Conservation (phyloP, 2,329 filamentous ascomycete genomes). For the Xylariaceae sp. region DNA sequence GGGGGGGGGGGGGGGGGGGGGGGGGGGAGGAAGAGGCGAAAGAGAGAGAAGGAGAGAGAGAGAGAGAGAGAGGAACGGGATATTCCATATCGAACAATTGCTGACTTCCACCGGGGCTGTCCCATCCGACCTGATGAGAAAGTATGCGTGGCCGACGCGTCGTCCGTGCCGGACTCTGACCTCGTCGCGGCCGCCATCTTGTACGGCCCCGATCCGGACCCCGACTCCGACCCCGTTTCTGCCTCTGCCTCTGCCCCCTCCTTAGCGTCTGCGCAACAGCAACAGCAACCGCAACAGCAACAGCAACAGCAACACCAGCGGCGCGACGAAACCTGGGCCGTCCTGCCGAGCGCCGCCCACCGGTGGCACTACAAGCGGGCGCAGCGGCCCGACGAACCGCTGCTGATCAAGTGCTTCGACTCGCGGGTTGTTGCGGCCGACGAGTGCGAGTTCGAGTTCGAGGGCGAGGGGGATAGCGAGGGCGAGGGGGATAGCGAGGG, state of each 20-base stretch:
- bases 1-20: no score
- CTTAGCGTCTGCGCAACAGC: no score
- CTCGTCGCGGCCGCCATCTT: constrained; percentile 30
- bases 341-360: constrained; percentile 28
- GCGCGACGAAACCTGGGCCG: constrained; percentile 30
- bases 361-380: constrained; percentile 45
- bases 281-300: no score
- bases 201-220: constrained; percentile 26
- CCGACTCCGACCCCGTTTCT: no score
- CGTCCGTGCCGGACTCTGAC: constrained; percentile 30
- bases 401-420: constrained; percentile 54
- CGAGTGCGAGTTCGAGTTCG: no score
- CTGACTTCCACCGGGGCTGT: constrained; percentile 5
- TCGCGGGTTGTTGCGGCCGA: no score
- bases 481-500: no score
- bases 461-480: no score
- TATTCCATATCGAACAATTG: constrained; percentile 1
- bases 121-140: constrained; percentile 35
- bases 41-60: neutral
- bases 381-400: constrained; percentile 42
- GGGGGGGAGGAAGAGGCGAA: no score
- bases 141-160: constrained; percentile 34
- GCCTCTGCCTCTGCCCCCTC: no score
- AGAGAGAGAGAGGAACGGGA: neutral
- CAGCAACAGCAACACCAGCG: no score